phyloP scores from a whole-genome alignment of 768 basidiomycete genomes.

The Leccinum disarticulatum region DNA sequence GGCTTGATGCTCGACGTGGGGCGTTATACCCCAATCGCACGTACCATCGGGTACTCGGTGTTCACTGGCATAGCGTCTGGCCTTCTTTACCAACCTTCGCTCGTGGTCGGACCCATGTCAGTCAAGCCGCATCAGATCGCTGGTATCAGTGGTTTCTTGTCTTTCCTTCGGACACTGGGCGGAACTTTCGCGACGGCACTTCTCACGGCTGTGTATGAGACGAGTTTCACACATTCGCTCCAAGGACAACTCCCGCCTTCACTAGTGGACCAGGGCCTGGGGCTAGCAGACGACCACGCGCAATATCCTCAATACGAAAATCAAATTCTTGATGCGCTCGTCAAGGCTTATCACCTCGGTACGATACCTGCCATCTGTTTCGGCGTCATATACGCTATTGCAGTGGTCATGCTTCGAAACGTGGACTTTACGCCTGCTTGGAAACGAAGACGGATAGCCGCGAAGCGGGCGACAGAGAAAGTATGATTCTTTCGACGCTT shows the following conservation, averaged over 20 bases:
- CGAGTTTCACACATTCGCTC: slow-evolving; percentile 32
- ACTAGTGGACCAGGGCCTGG: slow-evolving; percentile 32
- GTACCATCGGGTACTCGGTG: slow-evolving; percentile 32
- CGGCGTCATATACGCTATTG: slow-evolving; percentile 31
- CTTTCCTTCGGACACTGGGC: slow-evolving; percentile 35
- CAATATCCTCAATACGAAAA: slow-evolving; percentile 35
- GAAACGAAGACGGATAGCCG: slow-evolving; percentile 33
- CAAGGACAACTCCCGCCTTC: slow-evolving; percentile 28
- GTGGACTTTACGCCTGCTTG: slow-evolving; percentile 35
- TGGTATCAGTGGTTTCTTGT: slow-evolving; percentile 37
- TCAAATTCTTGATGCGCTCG: slow-evolving; percentile 32
- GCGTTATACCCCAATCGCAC: slow-evolving; percentile 27
- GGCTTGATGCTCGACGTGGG: slow-evolving; percentile 35
- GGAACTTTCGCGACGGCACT: slow-evolving; percentile 38
- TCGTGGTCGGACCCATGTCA: slow-evolving; percentile 36
- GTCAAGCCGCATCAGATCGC: slow-evolving; percentile 35
- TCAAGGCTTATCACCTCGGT: slow-evolving; percentile 35
- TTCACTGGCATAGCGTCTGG: slow-evolving; percentile 34
- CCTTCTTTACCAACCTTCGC: slow-evolving; percentile 35
- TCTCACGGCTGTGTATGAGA: slow-evolving; percentile 35
- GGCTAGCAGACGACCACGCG: slow-evolving; percentile 30
- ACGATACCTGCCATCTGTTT: slow-evolving; percentile 35
- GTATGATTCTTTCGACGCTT: slow-evolving; percentile 19
- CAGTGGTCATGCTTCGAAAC: slow-evolving; percentile 31
- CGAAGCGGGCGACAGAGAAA: slow-evolving; percentile 20